phyloP scores from a whole-genome alignment of 345 rosid genomes.

The Lepidium africanum region DNA sequence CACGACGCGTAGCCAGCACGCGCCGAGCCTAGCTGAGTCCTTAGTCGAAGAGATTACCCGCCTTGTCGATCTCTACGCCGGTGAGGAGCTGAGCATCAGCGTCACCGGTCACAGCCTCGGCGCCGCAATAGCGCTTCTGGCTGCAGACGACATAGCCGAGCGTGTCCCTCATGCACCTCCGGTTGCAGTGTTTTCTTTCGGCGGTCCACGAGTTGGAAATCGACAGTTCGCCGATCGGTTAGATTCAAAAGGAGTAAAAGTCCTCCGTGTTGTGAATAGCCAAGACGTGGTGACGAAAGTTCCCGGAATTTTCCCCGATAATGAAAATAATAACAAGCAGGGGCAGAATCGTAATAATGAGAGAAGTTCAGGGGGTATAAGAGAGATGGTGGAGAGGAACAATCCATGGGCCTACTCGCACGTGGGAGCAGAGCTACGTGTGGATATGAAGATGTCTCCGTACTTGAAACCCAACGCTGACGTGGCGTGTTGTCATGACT shows the following conservation, averaged over 20 bases:
- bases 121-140: conserved; percentile 75
- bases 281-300: conserved; percentile 80
- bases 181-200: conserved; percentile 79
- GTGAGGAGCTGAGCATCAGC: conserved; percentile 72
- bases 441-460: conserved; percentile 69
- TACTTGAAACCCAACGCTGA: conserved; percentile 53
- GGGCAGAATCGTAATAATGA: conserved; percentile 26
- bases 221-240: conserved; percentile 41
- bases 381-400: conserved; percentile 36
- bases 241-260: conserved; percentile 47
- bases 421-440: conserved; percentile 56
- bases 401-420: conserved; percentile 60
- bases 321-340: conserved; percentile 3
- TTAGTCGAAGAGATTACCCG: conserved; percentile 47
- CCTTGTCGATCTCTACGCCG: conserved; percentile 46
- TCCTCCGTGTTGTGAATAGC: conserved; percentile 68
- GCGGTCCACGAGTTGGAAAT: conserved; percentile 88
- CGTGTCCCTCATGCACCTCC: conserved; percentile 41
- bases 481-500: conserved; percentile 78
- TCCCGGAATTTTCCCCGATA: conserved; percentile 50
- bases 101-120: conserved; percentile 94
- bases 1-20: conserved; percentile 43
- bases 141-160: conserved; percentile 59
- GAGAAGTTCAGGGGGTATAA: conserved; percentile 18
- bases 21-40: conserved; percentile 50